These are phyloP conservation scores for Leptosphaerulina australis DNA, from an alignment of 2,329 filamentous ascomycete species.

Conservation along the genomic window DNA sequence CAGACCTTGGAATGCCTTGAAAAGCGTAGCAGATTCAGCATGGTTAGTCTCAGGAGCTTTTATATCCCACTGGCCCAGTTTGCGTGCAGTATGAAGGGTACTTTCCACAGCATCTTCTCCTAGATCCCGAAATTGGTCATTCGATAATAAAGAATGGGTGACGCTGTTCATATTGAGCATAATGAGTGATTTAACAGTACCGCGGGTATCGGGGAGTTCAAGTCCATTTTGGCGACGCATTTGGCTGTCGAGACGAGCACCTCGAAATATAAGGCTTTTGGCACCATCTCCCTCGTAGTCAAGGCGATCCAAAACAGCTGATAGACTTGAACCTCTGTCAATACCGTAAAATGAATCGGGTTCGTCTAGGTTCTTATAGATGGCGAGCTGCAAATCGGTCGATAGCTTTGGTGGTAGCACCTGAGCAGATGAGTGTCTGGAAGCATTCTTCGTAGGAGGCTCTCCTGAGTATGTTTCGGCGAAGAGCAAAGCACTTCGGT, in stretches of 20 bases:
- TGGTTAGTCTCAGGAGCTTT: constrained; percentile 69
- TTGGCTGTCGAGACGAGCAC: constrained; percentile 87
- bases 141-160: constrained; percentile 77
- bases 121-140: constrained; percentile 65
- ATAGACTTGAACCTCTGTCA: constrained; percentile 75
- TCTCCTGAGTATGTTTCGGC: constrained; percentile 73
- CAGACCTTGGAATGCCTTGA: constrained; percentile 80
- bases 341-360: constrained; percentile 96
- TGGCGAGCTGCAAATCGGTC: constrained; percentile 73
- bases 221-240: constrained; percentile 66
- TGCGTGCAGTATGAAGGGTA: constrained; percentile 79
- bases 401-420: constrained; percentile 57
- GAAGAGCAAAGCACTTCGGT: constrained; percentile 83
- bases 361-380: constrained; percentile 93
- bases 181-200: constrained; percentile 77
- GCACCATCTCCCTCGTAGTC: constrained; percentile 88
- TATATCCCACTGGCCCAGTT: constrained; percentile 90
- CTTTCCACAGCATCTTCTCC: constrained; percentile 68
- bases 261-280: constrained; percentile 87
- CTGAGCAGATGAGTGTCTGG: constrained; percentile 67
- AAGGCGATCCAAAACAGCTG: constrained; percentile 77
- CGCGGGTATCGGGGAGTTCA: constrained; percentile 66
- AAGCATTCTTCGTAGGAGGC: constrained; percentile 52
- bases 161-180: constrained; percentile 83
- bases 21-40: constrained; percentile 72